A percentile compares a stretch with the other conserved stretches of the same genome.
Conservation (phyloP, 75 land plant species). For the Picea sitchensis region DNA sequence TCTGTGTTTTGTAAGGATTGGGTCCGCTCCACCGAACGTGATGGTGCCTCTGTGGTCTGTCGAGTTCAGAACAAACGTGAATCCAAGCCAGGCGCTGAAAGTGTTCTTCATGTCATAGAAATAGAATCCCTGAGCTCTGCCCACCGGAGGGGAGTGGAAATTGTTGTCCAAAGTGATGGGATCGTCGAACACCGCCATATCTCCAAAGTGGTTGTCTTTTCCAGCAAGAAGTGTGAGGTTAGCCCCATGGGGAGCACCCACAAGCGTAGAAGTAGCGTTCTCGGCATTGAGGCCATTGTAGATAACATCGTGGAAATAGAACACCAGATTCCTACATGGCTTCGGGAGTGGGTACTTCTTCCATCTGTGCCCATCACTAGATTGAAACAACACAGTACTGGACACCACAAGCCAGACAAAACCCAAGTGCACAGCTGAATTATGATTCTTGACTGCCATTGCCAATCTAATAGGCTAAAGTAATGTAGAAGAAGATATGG, state of each 20-base stretch:
- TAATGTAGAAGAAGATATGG: no score
- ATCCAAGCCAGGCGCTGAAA: constrained; percentile 45
- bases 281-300: constrained; percentile 35
- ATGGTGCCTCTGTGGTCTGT: no score
- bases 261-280: constrained; percentile 46
- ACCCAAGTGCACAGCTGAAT: background rate
- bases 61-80: no score
- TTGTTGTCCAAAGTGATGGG: constrained; percentile 51
- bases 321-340: constrained; percentile 35
- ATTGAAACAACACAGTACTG: background rate
- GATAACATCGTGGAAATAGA: constrained; percentile 53
- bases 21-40: no score
- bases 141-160: constrained; percentile 36
- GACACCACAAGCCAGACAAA: background rate
- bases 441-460: background rate
- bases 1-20: no score
- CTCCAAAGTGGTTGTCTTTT: constrained; percentile 37
- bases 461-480: no score
- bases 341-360: background rate
- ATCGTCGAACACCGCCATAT: constrained; percentile 50
- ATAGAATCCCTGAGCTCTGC: constrained; percentile 53
- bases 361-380: background rate
- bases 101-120: constrained; percentile 29
- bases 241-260: constrained; percentile 26
- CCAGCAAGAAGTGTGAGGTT: constrained; percentile 32